Evolutionary conservation across 1,284 basidiomycete species (phyloP), one percentile per base, ranked within the genome.

Genomic region (Apiotrichum brassicae): DNA sequence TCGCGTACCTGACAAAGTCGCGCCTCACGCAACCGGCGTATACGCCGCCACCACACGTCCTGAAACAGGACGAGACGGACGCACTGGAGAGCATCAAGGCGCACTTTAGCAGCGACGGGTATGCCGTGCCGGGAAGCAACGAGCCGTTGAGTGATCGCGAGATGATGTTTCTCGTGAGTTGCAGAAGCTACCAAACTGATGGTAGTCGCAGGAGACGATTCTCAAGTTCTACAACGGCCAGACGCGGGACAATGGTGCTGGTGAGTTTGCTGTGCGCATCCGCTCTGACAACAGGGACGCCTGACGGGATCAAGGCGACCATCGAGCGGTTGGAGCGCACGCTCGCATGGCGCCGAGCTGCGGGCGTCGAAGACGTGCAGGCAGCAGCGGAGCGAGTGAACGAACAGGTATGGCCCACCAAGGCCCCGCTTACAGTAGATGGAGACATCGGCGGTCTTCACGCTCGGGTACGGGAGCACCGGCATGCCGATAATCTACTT

Each of bases 281-380:
- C 28, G 28, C 8, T 14, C 28, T 14, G 28, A 14, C 28, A 30
- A 14, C 28, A 38, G 36, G 36, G 3, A 38, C 36, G 5, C 6
- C 16, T 11, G 6, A 20, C 6, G 36, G 22, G 5, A 24, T 40
- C 16, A 22, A 32, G 11, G 52, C 54, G 2, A 56, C 65, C 3
- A 66, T 64, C 24, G 54, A 51, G 16, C 46, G 65, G 3, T 48
- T 73, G 6, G 69, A 71, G 53, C 46, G 46, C 18, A 64, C 63
- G 28, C 19, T 73, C 7, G n/a, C 55, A 1, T 71, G 67, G 66
- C 51, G 71, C 16, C 45, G 71, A 16, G 61, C 57, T 6, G 53
- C 56, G 19, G 40, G 51, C 9, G 53, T 71, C 5, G 65, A 72
- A 18, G 62, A 72, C 45, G 43, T 72, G n/a, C n/a, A n/a, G n/a